Evolutionary conservation across 305 asterid species (phyloP), one percentile per base, ranked within the genome.

Genomic region (Lippia alba): DNA sequence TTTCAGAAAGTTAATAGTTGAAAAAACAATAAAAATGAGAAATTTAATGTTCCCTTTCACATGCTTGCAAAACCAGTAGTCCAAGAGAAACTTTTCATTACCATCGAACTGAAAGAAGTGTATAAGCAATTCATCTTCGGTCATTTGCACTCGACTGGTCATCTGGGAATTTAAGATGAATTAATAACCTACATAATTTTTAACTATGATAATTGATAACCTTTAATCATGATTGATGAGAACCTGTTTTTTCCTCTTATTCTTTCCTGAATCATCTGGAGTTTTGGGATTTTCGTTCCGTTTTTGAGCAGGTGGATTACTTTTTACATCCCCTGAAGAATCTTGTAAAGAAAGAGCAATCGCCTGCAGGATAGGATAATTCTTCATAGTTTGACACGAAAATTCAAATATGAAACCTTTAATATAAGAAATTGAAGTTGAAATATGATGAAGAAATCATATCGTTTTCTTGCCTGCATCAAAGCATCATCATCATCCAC

Each of bases 41-140:
- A 49, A 41, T 34, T 34, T 2, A 34, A 34, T 34, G 40, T 34
- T 34, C 6, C 34, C 55, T 8, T 48, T 30, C 8, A 48, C 45
- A 15, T 48, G 7, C 46, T 48, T 11, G 65, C n/a, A 56, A 56
- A 14, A 40, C 12, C 41, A 81, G 30, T 6, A 8, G 36, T 56
- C 18, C 53, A 7, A 6, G 41, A 69, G 73, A 6, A 68, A 75
- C 34, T 63, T 63, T 55, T 56, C 64, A 79, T 82, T 89, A 91
- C 97, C 99, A 84, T 94, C 99, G 19, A 91, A 86, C 80, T 88
- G 96, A 80, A 91, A 88, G 80, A 88, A 94, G 86, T 88, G 89
- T 59, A 91, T 67, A 69, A 94, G 82, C 83, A 91, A 74, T 78
- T 94, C 96, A 79, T 94, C 99, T 73, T 89, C 91, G 19, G 89